phyloP scores from a whole-genome alignment of 2,329 filamentous ascomycete species.

The Apiospora kogelbergensis region DNA sequence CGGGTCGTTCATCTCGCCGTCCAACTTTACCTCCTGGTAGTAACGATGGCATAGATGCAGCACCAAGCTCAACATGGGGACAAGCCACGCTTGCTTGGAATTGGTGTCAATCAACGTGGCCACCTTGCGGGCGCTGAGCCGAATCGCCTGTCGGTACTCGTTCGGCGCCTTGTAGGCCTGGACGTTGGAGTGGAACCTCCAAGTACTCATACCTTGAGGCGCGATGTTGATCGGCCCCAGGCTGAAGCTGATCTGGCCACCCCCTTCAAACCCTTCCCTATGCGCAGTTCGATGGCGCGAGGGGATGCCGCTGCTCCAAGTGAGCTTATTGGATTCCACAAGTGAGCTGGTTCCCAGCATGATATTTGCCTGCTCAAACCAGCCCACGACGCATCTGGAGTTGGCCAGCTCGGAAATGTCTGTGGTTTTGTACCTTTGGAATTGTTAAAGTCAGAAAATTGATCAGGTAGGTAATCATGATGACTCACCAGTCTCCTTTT shows the following conservation, averaged over 20 bases:
- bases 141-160: not conserved
- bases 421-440: not conserved
- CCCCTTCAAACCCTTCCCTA: not conserved
- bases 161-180: not conserved
- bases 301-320: not conserved
- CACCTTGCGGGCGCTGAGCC: not conserved
- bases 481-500: not conserved
- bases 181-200: not conserved
- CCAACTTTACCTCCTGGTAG: not conserved
- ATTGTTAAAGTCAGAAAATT: not conserved
- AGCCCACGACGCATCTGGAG: not conserved
- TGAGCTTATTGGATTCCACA: not conserved
- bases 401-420: not conserved
- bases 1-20: not conserved
- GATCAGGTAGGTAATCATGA: no score
- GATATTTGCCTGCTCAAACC: not conserved
- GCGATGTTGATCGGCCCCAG: not conserved
- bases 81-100: not conserved
- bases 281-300: not conserved
- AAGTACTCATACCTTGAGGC: not conserved
- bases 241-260: not conserved
- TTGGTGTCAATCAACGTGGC: not conserved
- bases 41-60: not conserved
- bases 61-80: not conserved
- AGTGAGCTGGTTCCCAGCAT: not conserved